These are phyloP conservation scores for Didymellaceae sp. DNA, from an alignment of 2,329 filamentous ascomycete genomes.

Conservation along the genomic window DNA sequence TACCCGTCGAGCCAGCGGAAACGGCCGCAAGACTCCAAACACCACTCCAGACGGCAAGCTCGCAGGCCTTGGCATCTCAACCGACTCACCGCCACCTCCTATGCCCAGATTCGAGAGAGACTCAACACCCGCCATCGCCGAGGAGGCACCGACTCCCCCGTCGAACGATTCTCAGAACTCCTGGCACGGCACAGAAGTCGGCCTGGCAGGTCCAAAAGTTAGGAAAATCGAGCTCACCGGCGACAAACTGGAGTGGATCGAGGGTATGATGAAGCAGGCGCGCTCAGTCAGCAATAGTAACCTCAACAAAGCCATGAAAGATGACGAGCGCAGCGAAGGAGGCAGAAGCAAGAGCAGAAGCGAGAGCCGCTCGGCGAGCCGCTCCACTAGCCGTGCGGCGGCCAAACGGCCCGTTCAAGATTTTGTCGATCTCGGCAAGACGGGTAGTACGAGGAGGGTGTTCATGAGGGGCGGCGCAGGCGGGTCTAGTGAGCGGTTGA, in stretches of 20 bases:
- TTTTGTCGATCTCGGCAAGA: slow-evolving; percentile 75
- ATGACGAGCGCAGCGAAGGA: slow-evolving; percentile 21
- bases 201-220: slow-evolving; percentile 72
- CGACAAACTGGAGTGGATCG: slow-evolving; percentile 80
- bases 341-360: slow-evolving; percentile 36
- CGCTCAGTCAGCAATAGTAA: slow-evolving; percentile 73
- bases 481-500: slow-evolving; percentile 6
- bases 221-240: slow-evolving; percentile 70
- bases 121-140: slow-evolving; percentile 34
- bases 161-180: slow-evolving; percentile 39
- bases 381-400: slow-evolving; percentile 23
- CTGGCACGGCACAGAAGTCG: slow-evolving; percentile 58
- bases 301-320: slow-evolving; percentile 29
- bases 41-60: slow-evolving; percentile 36
- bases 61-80: slow-evolving; percentile 15
- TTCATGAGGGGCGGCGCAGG: slow-evolving; percentile 58
- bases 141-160: slow-evolving; percentile 34
- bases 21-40: slow-evolving; percentile 30
- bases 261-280: slow-evolving; percentile 82
- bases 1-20: slow-evolving; percentile 36
- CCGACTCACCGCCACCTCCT: slow-evolving; percentile 33
- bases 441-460: slow-evolving; percentile 74
- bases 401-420: slow-evolving; percentile 34
- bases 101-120: slow-evolving; percentile 30
- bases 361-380: slow-evolving; percentile 39